Conservation (phyloP, 2,329 filamentous ascomycete species). For the Neofusicoccum sp. region DNA sequence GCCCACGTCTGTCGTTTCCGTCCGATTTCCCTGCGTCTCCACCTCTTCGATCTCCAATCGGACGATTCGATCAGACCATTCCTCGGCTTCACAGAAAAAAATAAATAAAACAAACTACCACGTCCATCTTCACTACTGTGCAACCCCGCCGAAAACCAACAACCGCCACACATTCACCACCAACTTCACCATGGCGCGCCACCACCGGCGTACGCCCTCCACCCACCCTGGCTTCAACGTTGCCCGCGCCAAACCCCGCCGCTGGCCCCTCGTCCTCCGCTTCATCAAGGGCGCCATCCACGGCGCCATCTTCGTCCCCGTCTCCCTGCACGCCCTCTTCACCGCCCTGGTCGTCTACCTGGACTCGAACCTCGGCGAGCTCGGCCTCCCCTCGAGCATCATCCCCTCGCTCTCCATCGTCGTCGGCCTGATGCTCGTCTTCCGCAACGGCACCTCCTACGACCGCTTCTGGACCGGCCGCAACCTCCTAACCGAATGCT, state of each 20-base stretch:
- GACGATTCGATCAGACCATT: background rate
- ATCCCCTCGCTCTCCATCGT: slow-evolving; percentile 64
- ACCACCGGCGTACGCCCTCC: slow-evolving; percentile 28
- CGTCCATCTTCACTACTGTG: no score
- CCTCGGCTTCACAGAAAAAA: background rate
- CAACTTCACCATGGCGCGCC: slow-evolving; percentile 9
- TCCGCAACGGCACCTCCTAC: slow-evolving; percentile 63
- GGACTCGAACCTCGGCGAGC: slow-evolving; percentile 51
- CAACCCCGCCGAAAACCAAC: no score
- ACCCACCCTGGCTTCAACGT: slow-evolving; percentile 48
- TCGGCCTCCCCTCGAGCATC: slow-evolving; percentile 59
- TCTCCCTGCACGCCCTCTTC: slow-evolving; percentile 57
- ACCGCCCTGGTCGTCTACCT: slow-evolving; percentile 59
- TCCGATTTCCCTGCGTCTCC: background rate
- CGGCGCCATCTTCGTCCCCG: slow-evolving; percentile 55
- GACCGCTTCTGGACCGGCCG: slow-evolving; percentile 64
- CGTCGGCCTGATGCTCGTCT: slow-evolving; percentile 66
- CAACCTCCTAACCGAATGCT: slow-evolving; percentile 56
- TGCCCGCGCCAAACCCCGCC: slow-evolving; percentile 47
- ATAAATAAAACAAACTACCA: background rate
- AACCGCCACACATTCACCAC: no score
- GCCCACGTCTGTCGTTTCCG: background rate
- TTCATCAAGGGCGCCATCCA: slow-evolving; percentile 66
- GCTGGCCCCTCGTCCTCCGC: slow-evolving; percentile 62
- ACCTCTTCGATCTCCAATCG: background rate